Evolutionary conservation across 2,329 filamentous ascomycete genomes (phyloP).

Genomic region (Clarireedia hainanense): DNA sequence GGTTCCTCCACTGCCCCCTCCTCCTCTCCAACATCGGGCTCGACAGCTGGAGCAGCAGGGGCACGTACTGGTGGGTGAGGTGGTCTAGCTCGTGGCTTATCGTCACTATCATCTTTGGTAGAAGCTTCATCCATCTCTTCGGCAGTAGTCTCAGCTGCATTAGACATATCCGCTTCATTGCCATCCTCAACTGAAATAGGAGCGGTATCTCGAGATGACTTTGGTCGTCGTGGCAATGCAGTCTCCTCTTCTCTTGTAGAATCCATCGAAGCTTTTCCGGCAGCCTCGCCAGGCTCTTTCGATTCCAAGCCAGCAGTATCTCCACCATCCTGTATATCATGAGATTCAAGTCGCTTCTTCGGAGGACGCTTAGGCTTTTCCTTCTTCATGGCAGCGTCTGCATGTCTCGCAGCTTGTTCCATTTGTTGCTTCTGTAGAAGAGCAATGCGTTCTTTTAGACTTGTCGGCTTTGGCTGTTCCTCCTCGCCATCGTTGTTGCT

Average conservation of each 20-base stretch:
- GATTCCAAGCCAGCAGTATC: conserved; percentile 37
- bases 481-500: conserved; percentile 46
- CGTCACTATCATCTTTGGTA: conserved; percentile 68
- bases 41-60: conserved; percentile 32
- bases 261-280: conserved; percentile 44
- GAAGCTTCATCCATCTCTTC: conserved; percentile 47
- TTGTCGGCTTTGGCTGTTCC: conserved; percentile 84
- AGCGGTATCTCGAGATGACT: conserved; percentile 40
- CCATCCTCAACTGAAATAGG: conserved; percentile 42
- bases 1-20: conserved; percentile 36
- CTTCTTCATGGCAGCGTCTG: conserved; percentile 70
- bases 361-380: conserved; percentile 76
- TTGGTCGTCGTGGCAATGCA: conserved; percentile 40
- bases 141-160: conserved; percentile 55
- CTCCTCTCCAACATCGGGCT: conserved; percentile 39
- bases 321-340: conserved; percentile 33
- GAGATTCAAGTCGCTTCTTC: conserved; percentile 55
- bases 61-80: conserved; percentile 31
- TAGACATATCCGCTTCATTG: conserved; percentile 58
- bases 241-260: conserved; percentile 33
- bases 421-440: conserved; percentile 88
- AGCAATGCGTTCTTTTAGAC: conserved; percentile 90
- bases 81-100: conserved; percentile 32
- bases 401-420: conserved; percentile 78
- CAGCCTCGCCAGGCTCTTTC: conserved; percentile 40